Evolutionary conservation across 2,329 filamentous ascomycete genomes (phyloP).

Genomic region (Graphilbum fragrans): DNA sequence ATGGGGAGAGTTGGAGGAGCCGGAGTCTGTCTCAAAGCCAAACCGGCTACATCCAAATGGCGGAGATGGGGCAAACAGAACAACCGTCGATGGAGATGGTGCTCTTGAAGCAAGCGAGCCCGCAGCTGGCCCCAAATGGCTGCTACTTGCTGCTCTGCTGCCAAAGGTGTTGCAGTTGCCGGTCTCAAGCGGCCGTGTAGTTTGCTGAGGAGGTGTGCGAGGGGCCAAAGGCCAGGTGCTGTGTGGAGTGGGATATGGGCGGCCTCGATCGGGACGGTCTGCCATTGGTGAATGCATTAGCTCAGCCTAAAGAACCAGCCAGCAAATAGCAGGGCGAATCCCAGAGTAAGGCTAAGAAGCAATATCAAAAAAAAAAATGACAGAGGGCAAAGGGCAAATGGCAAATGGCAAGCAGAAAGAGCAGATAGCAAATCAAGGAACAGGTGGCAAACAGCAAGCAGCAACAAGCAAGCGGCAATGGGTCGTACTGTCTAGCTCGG

Average conservation of each 20-base stretch:
- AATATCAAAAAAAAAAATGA: no score
- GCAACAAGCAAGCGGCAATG: no score
- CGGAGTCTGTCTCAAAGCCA: neutral
- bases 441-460: no score
- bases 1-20: slow-evolving; percentile 4
- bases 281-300: no score
- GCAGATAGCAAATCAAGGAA: no score
- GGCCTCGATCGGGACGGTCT: slow-evolving; percentile 1
- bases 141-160: neutral
- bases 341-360: no score
- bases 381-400: no score
- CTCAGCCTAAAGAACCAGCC: no score
- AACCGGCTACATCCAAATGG: slow-evolving; percentile 13
- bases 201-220: slow-evolving; percentile 6
- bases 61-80: slow-evolving; percentile 26
- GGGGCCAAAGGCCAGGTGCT: slow-evolving; percentile 5
- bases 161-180: slow-evolving; percentile 8
- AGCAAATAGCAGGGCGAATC: no score
- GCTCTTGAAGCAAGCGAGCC: slow-evolving; percentile 13
- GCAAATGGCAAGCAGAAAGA: no score
- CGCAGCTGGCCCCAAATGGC: neutral
- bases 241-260: slow-evolving; percentile 11
- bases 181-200: slow-evolving; percentile 8
- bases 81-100: slow-evolving; percentile 18
- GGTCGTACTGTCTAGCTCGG: no score